Base-by-base conservation (phyloP, 192 early-diverging fungal species). In the Rhizophagus prolifer region DNA sequence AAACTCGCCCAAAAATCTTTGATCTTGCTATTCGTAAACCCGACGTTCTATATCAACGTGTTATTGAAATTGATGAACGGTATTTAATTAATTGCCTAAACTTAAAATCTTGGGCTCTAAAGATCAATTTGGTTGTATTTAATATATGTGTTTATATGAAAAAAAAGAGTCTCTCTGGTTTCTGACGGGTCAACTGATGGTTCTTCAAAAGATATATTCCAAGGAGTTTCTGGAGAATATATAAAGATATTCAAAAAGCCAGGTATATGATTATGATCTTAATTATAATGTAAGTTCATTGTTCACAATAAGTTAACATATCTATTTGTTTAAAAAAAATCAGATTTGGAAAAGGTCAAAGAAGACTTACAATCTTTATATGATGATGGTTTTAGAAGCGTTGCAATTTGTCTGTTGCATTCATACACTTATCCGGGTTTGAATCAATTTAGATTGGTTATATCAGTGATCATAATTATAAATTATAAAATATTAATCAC, bases 361-460 rank as follows among this genome's bases (percentile, higher is more conserved):
- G 21, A 70, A 19, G 84, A 92, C 63, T 82, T 99, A 50, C 78
- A 86, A 67, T 70, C 68, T 12, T 80, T 95, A 23, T 90, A 88
- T 63, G 84, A 82, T 16, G 74, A 84, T n/a, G 96, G 96, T 28
- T 94, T 92, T 77, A 85, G 88, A 58, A 97, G 95, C 66, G 86
- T 97, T 19, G 94, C 96, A 36, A 88, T 99, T 19, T 97, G 96
- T 78, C 83, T 99, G 63, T 91, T 98, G 88, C 97, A 99, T 81
- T 90, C 95, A 1, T 98, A 92, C 83, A 97, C 96, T n/a, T 98
- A 88, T 79, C 86, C 90, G 16, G 89, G 89, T 88, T 75, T 59
- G 73, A 26, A 38, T 21, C 36, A 23, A 28, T n/a, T 28, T 36
- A 5, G 9, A 13, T 19, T 70, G 19, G 2, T 58, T 25, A 34